Base-by-base conservation (phyloP, 75 land plant species). In the Ceratopteris richardii region DNA sequence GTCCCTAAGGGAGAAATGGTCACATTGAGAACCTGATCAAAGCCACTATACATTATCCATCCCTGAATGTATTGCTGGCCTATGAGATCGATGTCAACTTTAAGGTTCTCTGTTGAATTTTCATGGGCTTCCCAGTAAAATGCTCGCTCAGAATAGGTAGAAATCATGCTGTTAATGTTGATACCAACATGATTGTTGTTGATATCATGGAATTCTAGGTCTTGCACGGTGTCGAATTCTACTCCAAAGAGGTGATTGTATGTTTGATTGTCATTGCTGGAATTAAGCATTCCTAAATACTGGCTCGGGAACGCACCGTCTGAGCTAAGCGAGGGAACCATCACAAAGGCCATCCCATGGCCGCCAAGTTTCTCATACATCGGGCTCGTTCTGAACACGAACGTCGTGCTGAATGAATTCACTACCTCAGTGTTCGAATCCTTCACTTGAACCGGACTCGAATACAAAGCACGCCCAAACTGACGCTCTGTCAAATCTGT, bases 331-430 rank as follows among this genome's bases (percentile, higher is more conserved):
- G 72, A 31, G 16, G 88, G 74, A 6, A 71, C 30, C 54, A 86
- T 61, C 31, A 66, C 29, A 61, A 86, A 83, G 54, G 87, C 83
- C 25, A 83, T 0, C 18, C 91, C 91, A 46, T 83, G 75, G 62
- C 82, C 82, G 24, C 82, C 80, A 22, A 73, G 77, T 0, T 27
- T 60, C 7, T 69, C 70, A 47, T 65, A 68, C 63, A 66, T 63
- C 6, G 84, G 84, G 27, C 57, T 56, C 20, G 78, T 72, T 5
- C 72, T 65, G 48, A 84, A 65, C 33, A 67, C 77, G 21, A 84
- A 80, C 25, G 64, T 47, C 17, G 81, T 77, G 50, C 84, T 74
- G 71, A 84, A 84, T 37, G 87, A 84, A 51, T 51, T 54, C 11
- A 24, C 27, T 18, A 26, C 14, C 5, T 1, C 1, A 23, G 3